phyloP scores from a whole-genome alignment of 805 yeast species.

The Kregervanrija fluxuum region DNA sequence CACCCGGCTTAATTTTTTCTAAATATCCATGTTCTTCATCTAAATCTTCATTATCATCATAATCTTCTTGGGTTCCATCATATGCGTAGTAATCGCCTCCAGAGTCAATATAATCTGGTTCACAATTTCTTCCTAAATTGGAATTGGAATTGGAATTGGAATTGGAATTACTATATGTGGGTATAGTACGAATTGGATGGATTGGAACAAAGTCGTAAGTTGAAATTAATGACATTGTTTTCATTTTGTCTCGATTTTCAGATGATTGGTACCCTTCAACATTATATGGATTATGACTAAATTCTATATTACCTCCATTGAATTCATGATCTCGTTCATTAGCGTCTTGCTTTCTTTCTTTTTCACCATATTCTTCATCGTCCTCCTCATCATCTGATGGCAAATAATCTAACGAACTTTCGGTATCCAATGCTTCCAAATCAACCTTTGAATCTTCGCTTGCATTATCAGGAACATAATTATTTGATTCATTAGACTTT shows the following conservation, averaged over 20 bases:
- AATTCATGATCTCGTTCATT: slow-evolving; percentile 6
- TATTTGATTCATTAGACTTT: neutral
- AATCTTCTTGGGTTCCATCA: slow-evolving; percentile 5
- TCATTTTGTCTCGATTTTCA: neutral
- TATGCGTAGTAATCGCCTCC: neutral
- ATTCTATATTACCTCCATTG: slow-evolving; percentile 2
- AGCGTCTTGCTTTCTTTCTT: slow-evolving; percentile 1
- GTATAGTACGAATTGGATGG: too few relatives aligned
- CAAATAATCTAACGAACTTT: neutral
- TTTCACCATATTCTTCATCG: slow-evolving; percentile 3
- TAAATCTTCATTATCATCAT: slow-evolving; percentile 13
- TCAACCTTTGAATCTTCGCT: slow-evolving; percentile 10
- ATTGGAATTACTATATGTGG: neutral
- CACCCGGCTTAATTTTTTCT: slow-evolving; percentile 28
- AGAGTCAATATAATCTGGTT: neutral
- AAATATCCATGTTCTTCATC: slow-evolving; percentile 1
- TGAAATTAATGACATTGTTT: neutral
- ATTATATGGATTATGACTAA: neutral
- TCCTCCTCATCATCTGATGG: neutral
- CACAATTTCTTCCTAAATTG: too few relatives aligned
- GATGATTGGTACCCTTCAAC: neutral
- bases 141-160: neutral
- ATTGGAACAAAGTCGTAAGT: neutral
- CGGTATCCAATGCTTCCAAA: slow-evolving; percentile 10
- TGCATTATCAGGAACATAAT: neutral